phyloP scores from a whole-genome alignment of 73 alveolate genomes.

The Tetrahymena elliotti region DNA sequence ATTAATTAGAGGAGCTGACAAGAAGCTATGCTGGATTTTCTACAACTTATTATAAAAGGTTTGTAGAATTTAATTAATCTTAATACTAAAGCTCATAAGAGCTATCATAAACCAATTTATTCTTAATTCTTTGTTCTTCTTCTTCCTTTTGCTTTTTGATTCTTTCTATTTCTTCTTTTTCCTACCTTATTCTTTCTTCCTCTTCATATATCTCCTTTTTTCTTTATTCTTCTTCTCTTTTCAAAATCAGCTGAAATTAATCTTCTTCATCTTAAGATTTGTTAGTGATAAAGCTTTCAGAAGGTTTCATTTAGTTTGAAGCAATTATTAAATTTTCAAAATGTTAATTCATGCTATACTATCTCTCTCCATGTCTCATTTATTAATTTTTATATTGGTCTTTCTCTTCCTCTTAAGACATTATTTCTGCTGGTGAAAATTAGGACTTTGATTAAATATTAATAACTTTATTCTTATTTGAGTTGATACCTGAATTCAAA shows the following conservation, averaged over 20 bases:
- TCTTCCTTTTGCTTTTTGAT: neutral
- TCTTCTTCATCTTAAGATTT: neutral
- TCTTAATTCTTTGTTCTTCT: neutral
- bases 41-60: neutral
- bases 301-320: neutral
- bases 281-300: neutral
- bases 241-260: neutral
- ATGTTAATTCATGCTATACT: neutral
- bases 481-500: neutral
- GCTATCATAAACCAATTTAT: neutral
- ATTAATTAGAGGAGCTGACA: neutral
- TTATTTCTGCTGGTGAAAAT: neutral
- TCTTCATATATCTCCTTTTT: neutral
- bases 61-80: neutral
- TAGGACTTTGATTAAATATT: neutral
- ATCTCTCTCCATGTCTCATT: neutral
- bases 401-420: neutral
- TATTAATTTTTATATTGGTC: neutral
- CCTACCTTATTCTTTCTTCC: neutral
- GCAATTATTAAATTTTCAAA: neutral
- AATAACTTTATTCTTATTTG: neutral
- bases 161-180: neutral
- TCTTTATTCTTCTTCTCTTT: neutral
- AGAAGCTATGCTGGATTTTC: neutral
- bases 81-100: neutral